Conservation (phyloP, 2,329 filamentous ascomycete genomes). For the Penicillium sp. region DNA sequence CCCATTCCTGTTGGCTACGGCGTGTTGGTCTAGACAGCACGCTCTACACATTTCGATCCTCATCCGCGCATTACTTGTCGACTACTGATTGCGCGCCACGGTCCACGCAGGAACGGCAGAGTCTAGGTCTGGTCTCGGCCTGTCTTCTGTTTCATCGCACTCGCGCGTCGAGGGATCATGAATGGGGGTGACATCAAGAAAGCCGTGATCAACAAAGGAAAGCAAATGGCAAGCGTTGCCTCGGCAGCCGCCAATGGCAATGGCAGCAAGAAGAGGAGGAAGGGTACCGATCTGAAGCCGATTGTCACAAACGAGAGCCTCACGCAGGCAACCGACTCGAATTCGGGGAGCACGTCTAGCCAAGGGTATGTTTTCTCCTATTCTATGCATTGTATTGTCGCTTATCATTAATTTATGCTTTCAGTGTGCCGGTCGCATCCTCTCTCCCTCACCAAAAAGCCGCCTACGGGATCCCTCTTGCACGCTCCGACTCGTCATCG, state of each 20-base stretch:
- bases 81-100: not conserved
- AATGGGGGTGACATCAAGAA: conserved; percentile 63
- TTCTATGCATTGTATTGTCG: conserved; percentile 1
- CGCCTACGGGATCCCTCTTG: conserved; percentile 55
- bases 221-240: conserved; percentile 55
- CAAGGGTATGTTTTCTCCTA: conserved; percentile 34
- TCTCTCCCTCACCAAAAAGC: conserved; percentile 41
- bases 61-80: not conserved
- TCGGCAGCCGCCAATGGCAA: conserved; percentile 50
- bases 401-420: conserved; percentile 3
- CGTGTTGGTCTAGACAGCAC: not conserved
- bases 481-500: conserved; percentile 70
- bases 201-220: conserved; percentile 62
- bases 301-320: conserved; percentile 62
- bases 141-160: conserved; percentile 1
- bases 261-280: conserved; percentile 62
- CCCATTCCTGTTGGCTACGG: not conserved
- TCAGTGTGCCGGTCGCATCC: conserved; percentile 28
- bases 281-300: conserved; percentile 61
- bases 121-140: not conserved
- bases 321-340: conserved; percentile 38
- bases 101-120: not conserved
- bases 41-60: not conserved
- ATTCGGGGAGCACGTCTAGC: conserved; percentile 39
- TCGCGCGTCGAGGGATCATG: conserved; percentile 42